phyloP scores from a whole-genome alignment of 352 stramenopile genomes.

The Phytophthora europaea region DNA sequence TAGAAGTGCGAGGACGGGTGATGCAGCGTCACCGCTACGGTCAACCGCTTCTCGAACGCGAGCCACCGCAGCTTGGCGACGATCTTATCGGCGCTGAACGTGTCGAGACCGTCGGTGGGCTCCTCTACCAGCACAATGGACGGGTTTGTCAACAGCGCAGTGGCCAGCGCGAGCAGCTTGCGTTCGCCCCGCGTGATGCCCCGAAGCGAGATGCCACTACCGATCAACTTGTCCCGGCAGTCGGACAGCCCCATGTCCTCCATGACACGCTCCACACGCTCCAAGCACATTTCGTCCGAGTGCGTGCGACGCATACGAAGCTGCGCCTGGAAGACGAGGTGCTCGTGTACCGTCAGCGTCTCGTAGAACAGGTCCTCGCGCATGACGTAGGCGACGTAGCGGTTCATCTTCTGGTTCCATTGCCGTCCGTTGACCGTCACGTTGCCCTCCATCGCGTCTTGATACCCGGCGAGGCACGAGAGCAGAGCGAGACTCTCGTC shows the following conservation, averaged over 20 bases:
- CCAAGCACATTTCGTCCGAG: slow-evolving; percentile 36
- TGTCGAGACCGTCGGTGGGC: slow-evolving; percentile 74
- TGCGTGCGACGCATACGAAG: slow-evolving; percentile 73
- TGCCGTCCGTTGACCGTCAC: slow-evolving; percentile 72
- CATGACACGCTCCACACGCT: slow-evolving; percentile 72
- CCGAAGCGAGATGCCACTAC: slow-evolving; percentile 49
- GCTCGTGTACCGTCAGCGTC: slow-evolving; percentile 92
- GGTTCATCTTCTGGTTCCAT: slow-evolving; percentile 51
- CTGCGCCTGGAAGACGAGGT: slow-evolving; percentile 87
- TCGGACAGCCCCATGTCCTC: slow-evolving; percentile 60
- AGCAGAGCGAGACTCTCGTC: slow-evolving; percentile 92
- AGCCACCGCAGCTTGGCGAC: slow-evolving; percentile 70
- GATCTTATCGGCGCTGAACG: slow-evolving; percentile 71
- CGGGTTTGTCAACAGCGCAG: slow-evolving; percentile 84
- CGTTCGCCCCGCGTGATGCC: slow-evolving; percentile 83
- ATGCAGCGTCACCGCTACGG: slow-evolving; percentile 93
- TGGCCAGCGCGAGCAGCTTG: slow-evolving; percentile 87
- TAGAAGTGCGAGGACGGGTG: slow-evolving; percentile 83
- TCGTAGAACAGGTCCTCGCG: slow-evolving; percentile 91
- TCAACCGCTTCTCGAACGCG: slow-evolving; percentile 78
- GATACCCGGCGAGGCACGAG: slow-evolving; percentile 91
- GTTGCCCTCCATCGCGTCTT: slow-evolving; percentile 79
- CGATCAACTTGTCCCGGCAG: slow-evolving; percentile 67
- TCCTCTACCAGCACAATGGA: slow-evolving; percentile 91
- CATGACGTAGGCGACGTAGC: slow-evolving; percentile 71